Evolutionary conservation across 352 stramenopile species (phyloP).

Genomic region (Albugo laibachii): DNA sequence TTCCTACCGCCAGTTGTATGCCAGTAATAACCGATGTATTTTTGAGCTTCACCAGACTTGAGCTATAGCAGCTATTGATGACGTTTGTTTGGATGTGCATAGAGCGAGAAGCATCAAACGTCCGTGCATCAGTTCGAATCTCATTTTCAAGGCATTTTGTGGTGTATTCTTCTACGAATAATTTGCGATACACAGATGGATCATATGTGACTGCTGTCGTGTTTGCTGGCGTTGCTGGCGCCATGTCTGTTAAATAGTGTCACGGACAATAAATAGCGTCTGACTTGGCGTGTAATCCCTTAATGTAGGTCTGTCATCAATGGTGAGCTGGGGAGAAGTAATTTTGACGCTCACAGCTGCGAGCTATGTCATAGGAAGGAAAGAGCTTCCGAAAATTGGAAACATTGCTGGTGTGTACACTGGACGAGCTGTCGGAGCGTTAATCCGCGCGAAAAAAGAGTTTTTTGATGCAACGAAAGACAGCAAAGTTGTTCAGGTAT

Average conservation of each 20-base stretch:
- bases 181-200: constrained; percentile 46
- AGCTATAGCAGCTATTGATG: constrained; percentile 39
- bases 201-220: constrained; percentile 26
- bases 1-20: constrained; percentile 54
- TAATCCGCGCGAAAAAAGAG: constrained; percentile 61
- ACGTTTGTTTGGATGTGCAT: constrained; percentile 48
- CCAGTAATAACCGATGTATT: constrained; percentile 49
- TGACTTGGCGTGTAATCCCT: neutral
- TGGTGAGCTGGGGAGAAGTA: constrained; percentile 52
- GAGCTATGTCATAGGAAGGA: constrained; percentile 40
- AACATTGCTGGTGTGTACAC: constrained; percentile 34
- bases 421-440: constrained; percentile 37
- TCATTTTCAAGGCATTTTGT: constrained; percentile 30
- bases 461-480: constrained; percentile 69
- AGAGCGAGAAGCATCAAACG: constrained; percentile 18
- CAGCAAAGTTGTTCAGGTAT: constrained; percentile 53
- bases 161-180: constrained; percentile 59
- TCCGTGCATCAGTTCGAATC: constrained; percentile 37
- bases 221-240: neutral
- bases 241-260: too few relatives aligned
- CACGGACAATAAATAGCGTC: too few relatives aligned
- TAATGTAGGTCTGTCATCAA: constrained; percentile 2
- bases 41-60: constrained; percentile 51
- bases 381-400: constrained; percentile 49
- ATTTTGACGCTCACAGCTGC: constrained; percentile 41